Evolutionary conservation across 2,329 filamentous ascomycete species (phyloP), one percentile per base, ranked within the genome.

Genomic region (Aphanocladium album): DNA sequence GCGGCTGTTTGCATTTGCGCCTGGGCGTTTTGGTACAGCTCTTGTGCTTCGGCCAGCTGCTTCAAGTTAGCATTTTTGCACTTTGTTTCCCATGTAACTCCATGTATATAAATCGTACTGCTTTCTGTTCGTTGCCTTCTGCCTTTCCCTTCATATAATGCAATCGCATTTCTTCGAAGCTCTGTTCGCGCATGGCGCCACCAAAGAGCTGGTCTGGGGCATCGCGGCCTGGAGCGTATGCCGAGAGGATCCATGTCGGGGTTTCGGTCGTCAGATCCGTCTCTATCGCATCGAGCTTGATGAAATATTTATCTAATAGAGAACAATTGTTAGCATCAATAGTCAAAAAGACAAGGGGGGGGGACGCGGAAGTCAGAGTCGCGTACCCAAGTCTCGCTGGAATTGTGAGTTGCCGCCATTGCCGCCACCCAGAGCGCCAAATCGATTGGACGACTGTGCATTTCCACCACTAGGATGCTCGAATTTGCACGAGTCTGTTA

Each of bases 201-300:
- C 91, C 91, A 68, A 96, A 93, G 1, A 97, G 80, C 73, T 96
- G 91, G 19, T 85, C 85, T 0, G 93, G 93, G 1, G 89, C 85
- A 67, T 92, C 84, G 67, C 79, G 82, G 4, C 89, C 89, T 0
- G 93, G 92, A 0, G 87, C 90, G 73, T 96, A 98, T 23, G 89
- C 83, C 1, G 93, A 96, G 25, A 97, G 82, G 5, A 95, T 88
- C 89, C 93, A 98, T 79, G 84, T 77, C 19, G 93, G 93, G 9
- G 83, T 82, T 62, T 95, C 90, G 23, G 80, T 79, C 0, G 80
- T 83, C 50, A 96, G 79, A 69, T 96, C 91, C 57, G 76, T 75
- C 62, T 81, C 80, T 66, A 96, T 88, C 2, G 75, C 76, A 0
- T 84, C 83, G 46, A 76, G 74, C n/a, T 76, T 83, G 45, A 92